Percentiles rank a stretch among this genome's conserved stretches.
phyloP scores from a whole-genome alignment of 2,329 filamentous ascomycete species.

The Beauveria caledonica region DNA sequence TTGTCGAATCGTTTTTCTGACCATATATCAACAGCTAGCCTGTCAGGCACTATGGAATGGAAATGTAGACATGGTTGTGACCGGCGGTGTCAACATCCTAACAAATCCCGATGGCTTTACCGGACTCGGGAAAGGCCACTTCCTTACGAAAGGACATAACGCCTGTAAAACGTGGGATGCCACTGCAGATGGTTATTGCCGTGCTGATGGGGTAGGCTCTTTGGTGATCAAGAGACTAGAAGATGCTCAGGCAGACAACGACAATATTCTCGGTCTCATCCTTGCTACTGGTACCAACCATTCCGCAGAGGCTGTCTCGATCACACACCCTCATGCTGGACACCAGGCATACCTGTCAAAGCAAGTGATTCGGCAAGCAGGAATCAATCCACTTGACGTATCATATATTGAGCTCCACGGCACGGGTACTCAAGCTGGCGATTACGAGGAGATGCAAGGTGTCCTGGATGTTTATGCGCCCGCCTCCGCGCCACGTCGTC shows the following conservation, averaged over 20 bases:
- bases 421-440: slow-evolving; percentile 79
- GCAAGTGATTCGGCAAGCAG: slow-evolving; percentile 61
- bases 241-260: slow-evolving; percentile 68
- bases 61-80: slow-evolving; percentile 69
- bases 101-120: slow-evolving; percentile 75
- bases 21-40: slow-evolving; percentile 20
- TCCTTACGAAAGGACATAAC: slow-evolving; percentile 47
- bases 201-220: slow-evolving; percentile 66
- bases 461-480: slow-evolving; percentile 43
- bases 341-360: slow-evolving; percentile 66
- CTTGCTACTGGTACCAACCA: slow-evolving; percentile 71
- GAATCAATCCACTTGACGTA: slow-evolving; percentile 67
- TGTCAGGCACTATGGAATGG: slow-evolving; percentile 42
- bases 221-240: slow-evolving; percentile 72
- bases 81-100: slow-evolving; percentile 65
- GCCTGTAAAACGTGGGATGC: slow-evolving; percentile 65
- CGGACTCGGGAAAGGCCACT: slow-evolving; percentile 66
- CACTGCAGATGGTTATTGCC: slow-evolving; percentile 73
- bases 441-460: slow-evolving; percentile 73
- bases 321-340: slow-evolving; percentile 73
- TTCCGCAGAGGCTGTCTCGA: slow-evolving; percentile 71
- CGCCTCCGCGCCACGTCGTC: no score
- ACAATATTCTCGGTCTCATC: slow-evolving; percentile 72
- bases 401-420: slow-evolving; percentile 86
- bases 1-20: background rate